Conservation (phyloP, 163 green algal genomes). For the Scenedesmus sp. region DNA sequence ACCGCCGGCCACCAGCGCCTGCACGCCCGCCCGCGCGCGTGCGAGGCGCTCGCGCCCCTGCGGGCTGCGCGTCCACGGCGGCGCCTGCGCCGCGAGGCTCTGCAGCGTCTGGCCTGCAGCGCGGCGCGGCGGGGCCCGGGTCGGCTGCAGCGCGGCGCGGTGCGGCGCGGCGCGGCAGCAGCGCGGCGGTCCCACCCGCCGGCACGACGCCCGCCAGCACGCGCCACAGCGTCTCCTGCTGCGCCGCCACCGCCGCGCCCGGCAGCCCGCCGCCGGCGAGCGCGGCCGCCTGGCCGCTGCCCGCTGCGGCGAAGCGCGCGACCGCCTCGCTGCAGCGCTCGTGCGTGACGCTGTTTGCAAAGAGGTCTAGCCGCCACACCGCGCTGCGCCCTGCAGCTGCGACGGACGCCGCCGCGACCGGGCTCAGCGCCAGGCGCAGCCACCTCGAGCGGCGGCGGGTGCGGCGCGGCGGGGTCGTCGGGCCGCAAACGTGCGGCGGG, state of each 20-base stretch:
- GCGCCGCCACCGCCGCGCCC: background rate
- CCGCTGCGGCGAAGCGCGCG: conserved; percentile 39
- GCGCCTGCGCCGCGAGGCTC: background rate
- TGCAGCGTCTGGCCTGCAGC: conserved; percentile 20
- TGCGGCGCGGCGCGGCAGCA: background rate
- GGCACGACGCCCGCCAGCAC: conserved; percentile 43
- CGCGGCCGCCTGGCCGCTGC: background rate
- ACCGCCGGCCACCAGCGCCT: background rate
- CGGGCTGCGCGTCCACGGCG: background rate
- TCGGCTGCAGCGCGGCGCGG: background rate
- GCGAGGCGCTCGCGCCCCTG: background rate
- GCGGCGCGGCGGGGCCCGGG: no score
- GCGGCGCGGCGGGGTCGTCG: no score
- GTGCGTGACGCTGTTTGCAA: conserved; percentile 61
- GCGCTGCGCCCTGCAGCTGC: background rate
- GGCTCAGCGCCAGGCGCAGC: background rate
- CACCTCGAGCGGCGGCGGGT: no score
- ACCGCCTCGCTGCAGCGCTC: conserved; percentile 49
- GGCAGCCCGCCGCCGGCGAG: background rate
- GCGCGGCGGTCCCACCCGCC: background rate
- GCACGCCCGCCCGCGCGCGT: background rate
- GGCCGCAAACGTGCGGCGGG: no score
- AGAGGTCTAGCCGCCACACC: conserved; percentile 62
- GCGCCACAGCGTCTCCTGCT: conserved; percentile 37
- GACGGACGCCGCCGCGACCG: background rate